These are phyloP conservation scores for Pythium monospermum DNA, from an alignment of 352 stramenopile species.

Conservation along the genomic window DNA sequence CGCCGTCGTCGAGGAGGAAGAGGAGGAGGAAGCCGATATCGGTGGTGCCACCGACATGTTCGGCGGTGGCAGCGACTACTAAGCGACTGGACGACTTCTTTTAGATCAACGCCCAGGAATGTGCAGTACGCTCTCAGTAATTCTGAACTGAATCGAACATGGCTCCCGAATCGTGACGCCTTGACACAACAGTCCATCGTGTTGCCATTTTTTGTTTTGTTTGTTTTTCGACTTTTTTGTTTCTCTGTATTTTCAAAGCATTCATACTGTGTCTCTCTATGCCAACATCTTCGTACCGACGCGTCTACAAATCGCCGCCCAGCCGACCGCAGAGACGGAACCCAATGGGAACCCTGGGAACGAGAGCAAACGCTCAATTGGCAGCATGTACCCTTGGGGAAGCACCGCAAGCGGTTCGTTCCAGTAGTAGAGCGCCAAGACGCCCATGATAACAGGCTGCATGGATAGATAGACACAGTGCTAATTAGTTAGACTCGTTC, in stretches of 20 bases:
- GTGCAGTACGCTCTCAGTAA: slow-evolving; percentile 17
- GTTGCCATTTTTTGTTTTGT: slow-evolving; percentile 2
- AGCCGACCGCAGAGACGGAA: slow-evolving; percentile 68
- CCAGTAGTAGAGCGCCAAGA: slow-evolving; percentile 69
- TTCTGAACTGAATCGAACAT: slow-evolving; percentile 23
- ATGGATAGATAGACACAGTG: background rate
- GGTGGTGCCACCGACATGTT: slow-evolving; percentile 85
- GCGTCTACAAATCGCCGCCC: slow-evolving; percentile 69
- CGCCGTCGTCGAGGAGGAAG: slow-evolving; percentile 44
- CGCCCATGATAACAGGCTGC: slow-evolving; percentile 52
- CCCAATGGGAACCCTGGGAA: slow-evolving; percentile 76
- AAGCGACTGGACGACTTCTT: slow-evolving; percentile 25
- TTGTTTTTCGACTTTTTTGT: background rate
- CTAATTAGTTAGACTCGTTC: background rate
- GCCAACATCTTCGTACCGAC: slow-evolving; percentile 63
- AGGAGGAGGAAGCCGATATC: slow-evolving; percentile 80
- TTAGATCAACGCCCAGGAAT: slow-evolving; percentile 17
- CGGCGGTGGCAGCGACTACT: slow-evolving; percentile 74
- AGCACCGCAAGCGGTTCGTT: slow-evolving; percentile 64
- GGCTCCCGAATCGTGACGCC: slow-evolving; percentile 24
- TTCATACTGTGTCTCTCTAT: no score
- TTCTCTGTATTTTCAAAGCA: background rate
- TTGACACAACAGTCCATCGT: slow-evolving; percentile 15
- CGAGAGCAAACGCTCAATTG: slow-evolving; percentile 67
- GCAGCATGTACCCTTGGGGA: slow-evolving; percentile 71